phyloP scores from a whole-genome alignment of 148 eudicot species.

The Spergularia bocconei region DNA sequence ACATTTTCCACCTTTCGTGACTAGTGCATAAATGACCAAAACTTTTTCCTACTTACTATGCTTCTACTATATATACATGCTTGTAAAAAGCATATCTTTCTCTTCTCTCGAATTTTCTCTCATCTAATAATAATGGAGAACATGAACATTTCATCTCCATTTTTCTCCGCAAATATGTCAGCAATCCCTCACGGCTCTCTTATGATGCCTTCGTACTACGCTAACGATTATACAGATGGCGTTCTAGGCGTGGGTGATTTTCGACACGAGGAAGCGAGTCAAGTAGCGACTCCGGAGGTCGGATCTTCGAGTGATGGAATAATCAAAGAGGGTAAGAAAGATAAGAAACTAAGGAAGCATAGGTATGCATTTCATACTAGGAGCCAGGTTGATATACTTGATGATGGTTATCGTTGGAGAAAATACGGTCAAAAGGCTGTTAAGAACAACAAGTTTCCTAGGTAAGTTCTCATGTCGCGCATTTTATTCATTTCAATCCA shows the following conservation, averaged over 20 bases:
- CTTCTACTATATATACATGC: background rate
- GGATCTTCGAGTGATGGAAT: constrained; percentile 15
- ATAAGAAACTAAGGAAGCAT: constrained; percentile 32
- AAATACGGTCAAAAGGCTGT: constrained; percentile 46
- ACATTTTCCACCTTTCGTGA: constrained; percentile 18
- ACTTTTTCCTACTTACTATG: constrained; percentile 10
- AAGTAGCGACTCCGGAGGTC: background rate
- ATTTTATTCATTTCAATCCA: background rate
- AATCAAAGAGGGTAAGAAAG: background rate
- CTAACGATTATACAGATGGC: background rate
- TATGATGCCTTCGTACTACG: background rate
- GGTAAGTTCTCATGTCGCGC: constrained; percentile 16
- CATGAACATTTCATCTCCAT: background rate
- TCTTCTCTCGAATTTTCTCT: background rate
- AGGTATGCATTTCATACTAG: constrained; percentile 43
- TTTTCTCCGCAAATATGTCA: constrained; percentile 19
- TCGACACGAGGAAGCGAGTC: background rate
- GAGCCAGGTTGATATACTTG: constrained; percentile 41
- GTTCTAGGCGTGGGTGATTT: constrained; percentile 2
- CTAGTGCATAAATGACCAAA: constrained; percentile 14
- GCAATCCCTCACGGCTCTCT: background rate
- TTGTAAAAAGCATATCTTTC: background rate
- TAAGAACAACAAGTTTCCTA: constrained; percentile 37
- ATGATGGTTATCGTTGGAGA: constrained; percentile 49
- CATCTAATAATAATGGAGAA: background rate